Conservation (phyloP, 1,284 basidiomycete genomes). For the Cutaneotrichosporon sp. region DNA sequence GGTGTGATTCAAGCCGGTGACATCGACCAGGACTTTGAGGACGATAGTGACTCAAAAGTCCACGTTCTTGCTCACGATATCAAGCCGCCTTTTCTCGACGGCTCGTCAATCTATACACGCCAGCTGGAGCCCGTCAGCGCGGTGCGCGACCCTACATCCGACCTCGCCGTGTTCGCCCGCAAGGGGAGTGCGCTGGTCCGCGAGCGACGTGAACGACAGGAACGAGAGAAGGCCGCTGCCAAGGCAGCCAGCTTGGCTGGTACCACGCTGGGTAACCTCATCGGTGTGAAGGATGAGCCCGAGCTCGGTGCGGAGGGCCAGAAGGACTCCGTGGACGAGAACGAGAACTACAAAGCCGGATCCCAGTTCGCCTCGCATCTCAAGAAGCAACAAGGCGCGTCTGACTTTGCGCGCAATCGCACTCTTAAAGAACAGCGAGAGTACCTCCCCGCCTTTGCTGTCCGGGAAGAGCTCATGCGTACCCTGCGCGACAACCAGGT, state of each 20-base stretch:
- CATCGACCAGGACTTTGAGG: slow-evolving; percentile 83
- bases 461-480: slow-evolving; percentile 86
- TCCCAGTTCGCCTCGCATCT: slow-evolving; percentile 94
- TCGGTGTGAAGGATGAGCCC: slow-evolving; percentile 94
- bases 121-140: slow-evolving; percentile 97
- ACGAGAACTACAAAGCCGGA: slow-evolving; percentile 81
- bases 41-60: slow-evolving; percentile 89
- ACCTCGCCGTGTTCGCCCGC: slow-evolving; percentile 91
- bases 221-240: slow-evolving; percentile 87
- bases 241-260: slow-evolving; percentile 90
- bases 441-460: slow-evolving; percentile 96
- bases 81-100: slow-evolving; percentile 96
- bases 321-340: slow-evolving; percentile 56
- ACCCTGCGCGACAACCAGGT: slow-evolving; percentile 95
- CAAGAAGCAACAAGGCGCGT: slow-evolving; percentile 70
- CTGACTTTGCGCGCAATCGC: slow-evolving; percentile 72
- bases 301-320: slow-evolving; percentile 56
- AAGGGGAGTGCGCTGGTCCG: slow-evolving; percentile 91
- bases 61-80: slow-evolving; percentile 96
- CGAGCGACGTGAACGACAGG: slow-evolving; percentile 92
- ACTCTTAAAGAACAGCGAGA: slow-evolving; percentile 93
- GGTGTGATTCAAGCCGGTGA: slow-evolving; percentile 82
- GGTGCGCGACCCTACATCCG: slow-evolving; percentile 85
- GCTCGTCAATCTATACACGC: slow-evolving; percentile 90
- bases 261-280: slow-evolving; percentile 89